phyloP scores from a whole-genome alignment of 768 basidiomycete genomes.

The Podaxis sp. region DNA sequence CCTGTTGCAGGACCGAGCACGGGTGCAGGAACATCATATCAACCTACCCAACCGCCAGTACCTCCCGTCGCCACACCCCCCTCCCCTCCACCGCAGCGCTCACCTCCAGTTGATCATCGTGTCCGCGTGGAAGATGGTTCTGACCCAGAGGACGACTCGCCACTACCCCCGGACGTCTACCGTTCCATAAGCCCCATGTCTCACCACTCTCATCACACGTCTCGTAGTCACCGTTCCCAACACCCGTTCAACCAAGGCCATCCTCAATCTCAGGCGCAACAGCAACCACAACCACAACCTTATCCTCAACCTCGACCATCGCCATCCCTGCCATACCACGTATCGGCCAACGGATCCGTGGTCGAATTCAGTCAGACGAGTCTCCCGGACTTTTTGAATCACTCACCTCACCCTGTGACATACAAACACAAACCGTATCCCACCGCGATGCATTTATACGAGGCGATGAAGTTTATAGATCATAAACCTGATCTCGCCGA shows the following conservation, averaged over 20 bases:
- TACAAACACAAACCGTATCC: constrained; percentile 55
- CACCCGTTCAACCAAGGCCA: background rate
- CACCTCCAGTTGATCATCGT: constrained; percentile 8
- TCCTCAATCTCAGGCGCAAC: background rate
- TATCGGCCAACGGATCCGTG: background rate
- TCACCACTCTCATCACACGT: background rate
- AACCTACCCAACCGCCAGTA: background rate
- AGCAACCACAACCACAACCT: background rate
- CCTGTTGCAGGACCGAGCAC: background rate
- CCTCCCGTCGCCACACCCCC: constrained; percentile 2
- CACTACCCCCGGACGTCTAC: background rate
- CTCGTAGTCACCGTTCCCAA: constrained; percentile 2
- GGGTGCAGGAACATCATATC: background rate
- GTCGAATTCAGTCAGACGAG: constrained; percentile 39
- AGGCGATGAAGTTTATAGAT: constrained; percentile 66
- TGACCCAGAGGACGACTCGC: background rate
- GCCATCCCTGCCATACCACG: background rate
- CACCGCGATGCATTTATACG: constrained; percentile 70
- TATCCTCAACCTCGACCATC: background rate
- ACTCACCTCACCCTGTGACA: constrained; percentile 59
- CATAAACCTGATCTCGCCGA: constrained; percentile 51
- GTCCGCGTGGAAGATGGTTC: background rate
- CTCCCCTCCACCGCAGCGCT: constrained; percentile 10
- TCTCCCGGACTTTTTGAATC: constrained; percentile 51
- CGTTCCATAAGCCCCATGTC: background rate